phyloP scores from a whole-genome alignment of 352 stramenopile species.

The Phytophthora hibernalis region DNA sequence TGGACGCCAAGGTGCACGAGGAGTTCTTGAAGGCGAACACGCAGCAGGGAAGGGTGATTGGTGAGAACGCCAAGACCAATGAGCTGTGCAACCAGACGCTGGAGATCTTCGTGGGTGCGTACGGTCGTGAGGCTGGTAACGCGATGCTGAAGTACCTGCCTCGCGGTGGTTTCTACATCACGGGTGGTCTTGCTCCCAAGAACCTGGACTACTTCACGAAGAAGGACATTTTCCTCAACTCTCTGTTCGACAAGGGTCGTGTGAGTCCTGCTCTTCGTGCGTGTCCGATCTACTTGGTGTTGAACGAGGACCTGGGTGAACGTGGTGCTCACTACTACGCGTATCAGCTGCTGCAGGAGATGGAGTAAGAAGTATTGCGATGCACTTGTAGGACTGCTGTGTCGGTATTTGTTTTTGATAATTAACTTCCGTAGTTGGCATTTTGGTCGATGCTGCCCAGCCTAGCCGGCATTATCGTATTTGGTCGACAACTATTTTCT shows the following conservation, averaged over 20 bases:
- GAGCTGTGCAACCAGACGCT: conserved; percentile 85
- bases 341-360: conserved; percentile 61
- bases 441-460: too few species aligned
- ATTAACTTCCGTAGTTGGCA: too few species aligned
- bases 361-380: neutral
- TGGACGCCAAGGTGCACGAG: conserved; percentile 79
- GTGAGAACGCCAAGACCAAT: conserved; percentile 81
- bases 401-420: too few species aligned
- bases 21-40: conserved; percentile 66
- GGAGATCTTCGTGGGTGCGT: conserved; percentile 91
- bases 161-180: conserved; percentile 95
- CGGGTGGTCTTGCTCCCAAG: conserved; percentile 95
- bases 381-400: too few species aligned
- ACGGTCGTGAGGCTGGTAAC: conserved; percentile 89
- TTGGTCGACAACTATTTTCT: too few species aligned
- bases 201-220: conserved; percentile 93
- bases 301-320: conserved; percentile 88
- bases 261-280: conserved; percentile 71
- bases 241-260: conserved; percentile 83
- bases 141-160: conserved; percentile 94
- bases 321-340: conserved; percentile 87
- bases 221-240: conserved; percentile 68
- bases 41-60: conserved; percentile 77
- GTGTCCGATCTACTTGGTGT: conserved; percentile 85
- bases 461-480: too few species aligned